These are phyloP conservation scores for Kluyveromyces siamensis DNA, from an alignment of 805 yeast species.

Conservation along the genomic window DNA sequence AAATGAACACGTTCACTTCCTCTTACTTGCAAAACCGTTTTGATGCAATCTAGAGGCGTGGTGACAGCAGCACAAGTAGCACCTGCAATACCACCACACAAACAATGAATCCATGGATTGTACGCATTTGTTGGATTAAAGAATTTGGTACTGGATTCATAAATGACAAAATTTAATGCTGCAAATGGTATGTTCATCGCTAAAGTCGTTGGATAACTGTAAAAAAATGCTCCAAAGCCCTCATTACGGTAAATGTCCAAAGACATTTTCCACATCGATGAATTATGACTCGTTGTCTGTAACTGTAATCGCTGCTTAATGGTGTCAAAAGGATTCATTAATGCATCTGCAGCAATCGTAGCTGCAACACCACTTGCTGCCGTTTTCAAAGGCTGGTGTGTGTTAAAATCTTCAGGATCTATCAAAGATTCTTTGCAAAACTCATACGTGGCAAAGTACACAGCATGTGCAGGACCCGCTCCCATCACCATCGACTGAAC, in stretches of 20 bases:
- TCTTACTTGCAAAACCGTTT: conserved; percentile 83
- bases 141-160: conserved; percentile 71
- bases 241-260: conserved; percentile 46
- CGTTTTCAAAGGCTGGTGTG: conserved; percentile 70
- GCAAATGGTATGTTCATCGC: conserved; percentile 92
- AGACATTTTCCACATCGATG: conserved; percentile 21
- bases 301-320: conserved; percentile 91
- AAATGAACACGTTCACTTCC: conserved; percentile 39
- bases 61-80: conserved; percentile 92
- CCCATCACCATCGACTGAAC: conserved; percentile 86
- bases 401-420: conserved; percentile 25
- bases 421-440: conserved; percentile 39
- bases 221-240: conserved; percentile 75
- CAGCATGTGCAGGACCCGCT: conserved; percentile 99
- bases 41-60: conserved; percentile 88
- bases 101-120: conserved; percentile 86
- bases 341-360: conserved; percentile 85
- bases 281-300: conserved; percentile 13
- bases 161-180: conserved; percentile 86
- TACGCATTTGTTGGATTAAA: conserved; percentile 71
- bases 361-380: conserved; percentile 87
- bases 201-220: conserved; percentile 90
- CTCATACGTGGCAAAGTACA: conserved; percentile 92
- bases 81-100: conserved; percentile 90
- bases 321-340: conserved; percentile 97